These are phyloP conservation scores for Naganishia vaughanmartiniae DNA, from an alignment of 768 basidiomycete genomes.

Conservation along the genomic window DNA sequence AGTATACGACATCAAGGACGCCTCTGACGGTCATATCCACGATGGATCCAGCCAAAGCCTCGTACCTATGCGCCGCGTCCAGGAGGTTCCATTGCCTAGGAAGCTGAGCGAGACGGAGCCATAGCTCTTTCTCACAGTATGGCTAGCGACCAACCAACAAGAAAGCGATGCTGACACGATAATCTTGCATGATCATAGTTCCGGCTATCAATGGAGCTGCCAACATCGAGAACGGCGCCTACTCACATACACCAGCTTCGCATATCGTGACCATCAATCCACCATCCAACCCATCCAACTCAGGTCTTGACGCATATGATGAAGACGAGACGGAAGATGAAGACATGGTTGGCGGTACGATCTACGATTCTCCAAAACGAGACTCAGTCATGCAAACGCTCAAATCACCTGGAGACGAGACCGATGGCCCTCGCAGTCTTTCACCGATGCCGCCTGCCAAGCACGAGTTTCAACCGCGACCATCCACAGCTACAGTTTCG, in stretches of 20 bases:
- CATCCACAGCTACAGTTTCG: neutral
- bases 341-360: slow-evolving; percentile 20
- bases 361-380: slow-evolving; percentile 20
- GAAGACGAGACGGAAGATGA: slow-evolving; percentile 26
- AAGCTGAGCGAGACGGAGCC: neutral
- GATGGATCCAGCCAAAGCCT: too few species aligned
- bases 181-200: neutral
- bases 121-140: neutral
- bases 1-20: too few species aligned
- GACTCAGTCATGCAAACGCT: neutral
- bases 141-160: neutral
- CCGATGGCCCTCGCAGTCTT: neutral
- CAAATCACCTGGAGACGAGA: neutral
- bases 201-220: slow-evolving; percentile 15
- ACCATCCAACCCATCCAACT: neutral
- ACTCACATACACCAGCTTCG: slow-evolving; percentile 14
- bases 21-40: too few species aligned
- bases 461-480: neutral
- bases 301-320: neutral
- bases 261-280: slow-evolving; percentile 10
- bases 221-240: slow-evolving; percentile 1
- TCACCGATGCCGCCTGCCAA: slow-evolving; percentile 13
- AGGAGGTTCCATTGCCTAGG: neutral
- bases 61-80: too few species aligned
- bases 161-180: neutral